These are phyloP conservation scores for Aspergillus floridensis DNA, from an alignment of 2,329 filamentous ascomycete species.

Conservation along the genomic window DNA sequence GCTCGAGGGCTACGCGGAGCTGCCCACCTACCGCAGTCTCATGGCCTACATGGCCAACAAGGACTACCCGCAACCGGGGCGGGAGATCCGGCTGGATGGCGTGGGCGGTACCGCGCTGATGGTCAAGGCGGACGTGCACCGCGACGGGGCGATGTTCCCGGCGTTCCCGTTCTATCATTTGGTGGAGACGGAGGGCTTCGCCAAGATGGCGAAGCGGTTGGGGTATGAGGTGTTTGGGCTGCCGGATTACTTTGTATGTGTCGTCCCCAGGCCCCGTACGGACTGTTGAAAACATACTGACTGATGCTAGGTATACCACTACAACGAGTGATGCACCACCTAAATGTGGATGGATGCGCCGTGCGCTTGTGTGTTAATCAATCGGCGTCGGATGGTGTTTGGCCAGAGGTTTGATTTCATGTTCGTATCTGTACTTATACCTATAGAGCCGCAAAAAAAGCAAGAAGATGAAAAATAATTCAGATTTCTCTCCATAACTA, in stretches of 20 bases:
- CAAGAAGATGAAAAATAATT: not conserved
- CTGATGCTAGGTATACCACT: constrained; percentile 71
- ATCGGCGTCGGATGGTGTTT: no score
- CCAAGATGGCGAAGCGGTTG: constrained; percentile 89
- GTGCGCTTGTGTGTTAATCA: no score
- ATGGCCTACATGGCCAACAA: constrained; percentile 77
- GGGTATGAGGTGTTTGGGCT: constrained; percentile 85
- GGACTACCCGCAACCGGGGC: constrained; percentile 54
- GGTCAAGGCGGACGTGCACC: constrained; percentile 94
- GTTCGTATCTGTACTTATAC: not conserved
- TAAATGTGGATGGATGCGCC: not conserved
- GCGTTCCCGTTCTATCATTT: constrained; percentile 94
- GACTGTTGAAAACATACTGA: not conserved
- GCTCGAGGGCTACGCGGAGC: constrained; percentile 87
- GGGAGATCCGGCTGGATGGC: constrained; percentile 77
- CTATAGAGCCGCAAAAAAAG: not conserved
- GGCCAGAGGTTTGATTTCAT: no score
- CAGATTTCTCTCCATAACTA: no score
- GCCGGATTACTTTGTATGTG: constrained; percentile 89
- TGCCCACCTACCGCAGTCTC: constrained; percentile 85
- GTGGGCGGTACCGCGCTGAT: constrained; percentile 90
- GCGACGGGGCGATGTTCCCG: constrained; percentile 98
- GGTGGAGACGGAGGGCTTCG: constrained; percentile 97
- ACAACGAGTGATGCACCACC: constrained; percentile 66
- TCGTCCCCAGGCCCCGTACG: not conserved